phyloP scores from a whole-genome alignment of 1,284 basidiomycete genomes.

The Puccinia triticina region DNA sequence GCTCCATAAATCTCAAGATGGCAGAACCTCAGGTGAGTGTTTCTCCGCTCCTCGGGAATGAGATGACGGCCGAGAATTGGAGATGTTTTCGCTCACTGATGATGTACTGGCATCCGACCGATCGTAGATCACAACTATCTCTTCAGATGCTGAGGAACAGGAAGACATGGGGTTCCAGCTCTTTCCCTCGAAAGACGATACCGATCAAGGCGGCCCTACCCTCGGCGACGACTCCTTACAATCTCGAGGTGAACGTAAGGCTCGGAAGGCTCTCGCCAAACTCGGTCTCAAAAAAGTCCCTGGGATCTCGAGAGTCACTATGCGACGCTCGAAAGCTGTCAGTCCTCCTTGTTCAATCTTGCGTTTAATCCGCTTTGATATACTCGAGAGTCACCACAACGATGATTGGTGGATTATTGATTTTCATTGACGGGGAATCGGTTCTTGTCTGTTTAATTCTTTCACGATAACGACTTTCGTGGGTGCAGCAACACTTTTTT shows the following conservation, averaged over 20 bases:
- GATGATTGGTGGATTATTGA: neutral
- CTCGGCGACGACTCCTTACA: conserved; percentile 33
- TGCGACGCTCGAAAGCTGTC: conserved; percentile 42
- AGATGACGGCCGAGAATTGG: no score
- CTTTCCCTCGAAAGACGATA: neutral
- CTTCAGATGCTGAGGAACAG: conserved; percentile 15
- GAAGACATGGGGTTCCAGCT: neutral
- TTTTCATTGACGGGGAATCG: neutral
- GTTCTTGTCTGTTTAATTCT: neutral
- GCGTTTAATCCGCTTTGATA: neutral
- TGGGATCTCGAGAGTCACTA: conserved; percentile 39
- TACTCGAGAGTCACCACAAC: no score
- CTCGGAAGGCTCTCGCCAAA: conserved; percentile 41
- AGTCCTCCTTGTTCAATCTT: neutral
- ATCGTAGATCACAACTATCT: conserved; percentile 7
- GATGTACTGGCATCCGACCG: neutral
- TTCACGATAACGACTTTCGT: neutral
- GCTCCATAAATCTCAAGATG: no score
- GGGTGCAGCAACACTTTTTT: conserved; percentile 57
- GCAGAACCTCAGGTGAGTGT: no score
- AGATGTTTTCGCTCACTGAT: no score
- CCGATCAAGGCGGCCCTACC: conserved; percentile 26
- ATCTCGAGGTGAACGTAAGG: conserved; percentile 47
- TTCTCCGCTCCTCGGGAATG: no score
- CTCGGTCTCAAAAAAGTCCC: conserved; percentile 48